A percentile compares a stretch with the other conserved stretches of the same genome.
These are phyloP conservation scores for Candida chilensis DNA, from an alignment of 805 yeast species.

Conservation along the genomic window DNA sequence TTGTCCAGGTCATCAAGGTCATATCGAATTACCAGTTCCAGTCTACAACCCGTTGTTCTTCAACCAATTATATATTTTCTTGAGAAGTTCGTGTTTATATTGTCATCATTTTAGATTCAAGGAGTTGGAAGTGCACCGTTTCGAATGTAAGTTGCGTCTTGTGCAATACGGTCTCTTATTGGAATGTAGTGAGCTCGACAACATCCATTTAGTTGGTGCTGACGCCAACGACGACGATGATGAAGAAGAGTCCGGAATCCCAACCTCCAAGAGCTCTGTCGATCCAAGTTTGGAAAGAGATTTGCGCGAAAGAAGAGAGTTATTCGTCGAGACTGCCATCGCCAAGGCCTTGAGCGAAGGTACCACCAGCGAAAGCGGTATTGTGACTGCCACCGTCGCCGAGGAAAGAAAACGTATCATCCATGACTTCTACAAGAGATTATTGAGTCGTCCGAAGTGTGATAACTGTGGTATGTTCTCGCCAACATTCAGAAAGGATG, in stretches of 20 bases:
- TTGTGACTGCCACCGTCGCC: slow-evolving; percentile 73
- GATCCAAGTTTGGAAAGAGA: slow-evolving; percentile 33
- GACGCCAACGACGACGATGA: slow-evolving; percentile 24
- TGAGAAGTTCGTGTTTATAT: slow-evolving; percentile 80
- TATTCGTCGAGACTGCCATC: slow-evolving; percentile 64
- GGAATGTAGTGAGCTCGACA: slow-evolving; percentile 69
- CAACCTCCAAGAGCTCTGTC: slow-evolving; percentile 18
- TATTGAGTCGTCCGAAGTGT: slow-evolving; percentile 78
- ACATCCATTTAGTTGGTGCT: slow-evolving; percentile 34
- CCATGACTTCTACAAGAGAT: slow-evolving; percentile 65
- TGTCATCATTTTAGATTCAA: slow-evolving; percentile 81
- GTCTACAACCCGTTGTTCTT: slow-evolving; percentile 93
- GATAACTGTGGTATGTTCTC: slow-evolving; percentile 95
- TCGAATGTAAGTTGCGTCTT: slow-evolving; percentile 66
- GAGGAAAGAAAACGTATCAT: slow-evolving; percentile 77
- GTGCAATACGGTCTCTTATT: slow-evolving; percentile 83
- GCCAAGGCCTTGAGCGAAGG: slow-evolving; percentile 71
- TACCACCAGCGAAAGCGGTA: slow-evolving; percentile 55
- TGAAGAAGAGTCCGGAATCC: slow-evolving; percentile 31
- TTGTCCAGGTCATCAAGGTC: slow-evolving; percentile 99
- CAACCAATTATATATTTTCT: slow-evolving; percentile 76
- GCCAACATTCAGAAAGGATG: slow-evolving; percentile 92
- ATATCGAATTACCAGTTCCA: slow-evolving; percentile 92
- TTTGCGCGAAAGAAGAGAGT: slow-evolving; percentile 51
- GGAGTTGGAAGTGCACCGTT: slow-evolving; percentile 62